Evolutionary conservation across 2,329 filamentous ascomycete genomes (phyloP), one percentile per base, ranked within the genome.

Genomic region (Didymella pomorum): DNA sequence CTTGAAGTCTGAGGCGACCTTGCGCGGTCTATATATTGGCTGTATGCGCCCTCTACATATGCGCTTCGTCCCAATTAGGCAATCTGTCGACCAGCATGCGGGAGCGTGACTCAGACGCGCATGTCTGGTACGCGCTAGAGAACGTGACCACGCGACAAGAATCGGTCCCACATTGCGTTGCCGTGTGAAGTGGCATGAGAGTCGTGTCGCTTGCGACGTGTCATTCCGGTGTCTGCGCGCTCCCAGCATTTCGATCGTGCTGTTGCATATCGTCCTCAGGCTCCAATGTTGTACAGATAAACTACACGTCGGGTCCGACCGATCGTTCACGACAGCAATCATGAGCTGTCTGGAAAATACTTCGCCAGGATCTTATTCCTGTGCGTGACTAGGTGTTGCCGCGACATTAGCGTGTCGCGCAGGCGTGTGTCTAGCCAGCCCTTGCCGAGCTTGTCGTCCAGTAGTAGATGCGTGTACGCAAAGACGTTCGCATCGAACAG

Each of bases 401-500:
- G 84, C 57, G 79, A 79, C 50, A 74, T 76, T 57, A 96, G 71
- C 49, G 85, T 78, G 54, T 84, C 81, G 14, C 76, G 80, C 50
- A 96, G 78, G 52, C 82, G 80, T 60, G 83, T 83, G 56, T 91
- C 86, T 58, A 79, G 80, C 90, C 91, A 93, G 10, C 71, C 73
- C 16, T 72, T 71, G 1, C 78, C 80, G 63, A 92, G 70, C 2
- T 69, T 70, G 31, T 87, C 83, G 59, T 90, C 87, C 50, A 96
- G 78, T 51, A 98, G 81, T 49, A 96, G 80, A 75, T 96, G 87
- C 0, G 91, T 93, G 76, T 97, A 99, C 3, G 92, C 88, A 78
- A 97, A 98, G 2, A 98, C 86, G 52, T 87, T 87, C 7, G 94
- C 93, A 78, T 99, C 95, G 67, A 98, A 94, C 23, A 94, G 72